These are phyloP conservation scores for Begonia masoniana DNA, from an alignment of 306 rosid species.

Conservation along the genomic window DNA sequence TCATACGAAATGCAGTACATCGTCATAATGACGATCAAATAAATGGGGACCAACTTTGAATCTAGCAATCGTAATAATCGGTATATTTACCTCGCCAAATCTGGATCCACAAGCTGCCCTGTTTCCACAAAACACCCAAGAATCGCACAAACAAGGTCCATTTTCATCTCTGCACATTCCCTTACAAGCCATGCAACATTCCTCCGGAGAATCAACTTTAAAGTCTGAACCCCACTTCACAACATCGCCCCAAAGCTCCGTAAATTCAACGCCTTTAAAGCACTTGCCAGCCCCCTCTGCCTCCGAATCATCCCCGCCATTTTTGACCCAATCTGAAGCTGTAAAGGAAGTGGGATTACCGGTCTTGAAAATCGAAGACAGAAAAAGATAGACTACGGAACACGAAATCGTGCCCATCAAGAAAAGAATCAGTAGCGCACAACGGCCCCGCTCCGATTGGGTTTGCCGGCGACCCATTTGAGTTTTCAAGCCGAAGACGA, in stretches of 20 bases:
- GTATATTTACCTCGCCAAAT: conserved; percentile 60
- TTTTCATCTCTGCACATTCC: conserved; percentile 71
- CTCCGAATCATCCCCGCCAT: neutral
- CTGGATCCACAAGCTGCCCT: conserved; percentile 57
- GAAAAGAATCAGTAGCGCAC: conserved; percentile 27
- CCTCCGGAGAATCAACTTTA: conserved; percentile 52
- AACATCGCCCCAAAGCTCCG: conserved; percentile 87
- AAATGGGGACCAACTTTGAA: too few species aligned
- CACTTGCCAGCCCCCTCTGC: conserved; percentile 25
- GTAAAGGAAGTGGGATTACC: conserved; percentile 10
- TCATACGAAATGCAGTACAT: too few species aligned
- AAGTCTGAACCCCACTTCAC: conserved; percentile 95
- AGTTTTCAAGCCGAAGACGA: conserved; percentile 12
- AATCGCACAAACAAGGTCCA: conserved; percentile 87
- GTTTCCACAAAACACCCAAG: conserved; percentile 84
- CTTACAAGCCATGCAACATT: conserved; percentile 78
- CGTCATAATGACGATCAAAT: too few species aligned
- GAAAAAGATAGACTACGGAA: conserved; percentile 37
- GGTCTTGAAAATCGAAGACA: conserved; percentile 29
- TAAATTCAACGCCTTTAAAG: conserved; percentile 60
- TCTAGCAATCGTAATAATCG: too few species aligned
- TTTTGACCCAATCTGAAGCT: conserved; percentile 15
- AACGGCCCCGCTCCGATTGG: conserved; percentile 25
- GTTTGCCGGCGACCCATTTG: conserved; percentile 61
- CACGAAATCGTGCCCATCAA: conserved; percentile 37